Base-by-base conservation (phyloP, 768 basidiomycete genomes). In the Xanthoconium purpureum region DNA sequence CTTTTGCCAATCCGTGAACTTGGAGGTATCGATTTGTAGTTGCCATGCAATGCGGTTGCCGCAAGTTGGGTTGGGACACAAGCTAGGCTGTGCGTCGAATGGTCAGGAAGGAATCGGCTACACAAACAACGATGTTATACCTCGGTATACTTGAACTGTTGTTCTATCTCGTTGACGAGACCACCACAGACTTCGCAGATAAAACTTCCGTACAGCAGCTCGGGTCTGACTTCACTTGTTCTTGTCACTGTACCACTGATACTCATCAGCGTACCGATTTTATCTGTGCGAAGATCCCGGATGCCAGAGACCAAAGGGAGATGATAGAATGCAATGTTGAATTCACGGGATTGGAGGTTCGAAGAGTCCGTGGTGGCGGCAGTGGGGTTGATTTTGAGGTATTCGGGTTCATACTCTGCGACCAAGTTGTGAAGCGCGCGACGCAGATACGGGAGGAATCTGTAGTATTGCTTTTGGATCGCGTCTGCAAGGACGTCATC, bases 91-190 rank as follows among this genome's bases (percentile, higher is more conserved):
- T 12, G 47, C 6, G 24, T 35, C 50, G 29, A 47, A 46, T 37
- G 14, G 8, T 56, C 43, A 59, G 20, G 13, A 42, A 30, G 48
- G 40, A 24, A 62, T 73, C 33, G 4, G 28, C 20, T 15, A 20
- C 12, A 13, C 9, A 4, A 18, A 52, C 3, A 13, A 32, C 1
- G 48, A 39, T 18, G 50, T 67, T 13, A 48, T 62, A 94, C 94
- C 79, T 98, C 97, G 18, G 97, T 99, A 70, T 98, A 98, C 70
- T 98, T 99, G 82, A 99, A 99, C 69, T 99, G 97, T 69, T 99
- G 97, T 69, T 99, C 97, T 47, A 99, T 87, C 66, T 98, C 96
- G 52, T 88, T 84, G 28, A 98, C 88, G 12, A 88, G 77, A 32
- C 89, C 91, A 45, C 84, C 81, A 67, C 97, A 99, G 42, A 88